Percentiles rank a stretch among this genome's conserved stretches.
Conservation (phyloP, 192 early-diverging fungal species). For the Geosiphon pyriformis region DNA sequence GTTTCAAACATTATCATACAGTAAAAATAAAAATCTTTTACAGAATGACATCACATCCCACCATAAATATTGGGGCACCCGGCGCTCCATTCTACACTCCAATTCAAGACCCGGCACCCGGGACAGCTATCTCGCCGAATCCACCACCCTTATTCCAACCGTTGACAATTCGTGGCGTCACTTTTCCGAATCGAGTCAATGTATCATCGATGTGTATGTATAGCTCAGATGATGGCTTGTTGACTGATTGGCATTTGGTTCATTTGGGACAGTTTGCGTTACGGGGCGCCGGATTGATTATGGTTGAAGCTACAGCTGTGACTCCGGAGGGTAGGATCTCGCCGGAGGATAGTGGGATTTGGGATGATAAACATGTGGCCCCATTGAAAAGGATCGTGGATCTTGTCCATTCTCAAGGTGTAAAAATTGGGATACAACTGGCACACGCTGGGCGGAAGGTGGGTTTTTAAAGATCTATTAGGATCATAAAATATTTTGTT, state of each 20-base stretch:
- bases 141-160: constrained; percentile 56
- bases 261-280: constrained; percentile 66
- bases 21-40: not conserved
- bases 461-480: no score
- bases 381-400: constrained; percentile 54
- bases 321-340: constrained; percentile 71
- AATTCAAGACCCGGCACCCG: not conserved
- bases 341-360: constrained; percentile 73
- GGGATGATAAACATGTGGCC: constrained; percentile 72
- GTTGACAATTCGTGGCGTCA: constrained; percentile 56
- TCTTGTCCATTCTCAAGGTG: constrained; percentile 57
- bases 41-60: not conserved
- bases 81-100: not conserved
- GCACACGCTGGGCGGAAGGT: constrained; percentile 81
- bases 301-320: constrained; percentile 77
- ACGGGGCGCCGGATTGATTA: constrained; percentile 71
- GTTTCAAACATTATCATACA: no score
- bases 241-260: constrained; percentile 61
- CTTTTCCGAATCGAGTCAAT: constrained; percentile 69
- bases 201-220: constrained; percentile 87
- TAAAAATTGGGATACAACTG: constrained; percentile 66
- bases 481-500: no score
- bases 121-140: not conserved
- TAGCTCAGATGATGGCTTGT: constrained; percentile 57
- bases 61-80: not conserved